Percentiles rank a stretch among this genome's conserved stretches.
phyloP scores from a whole-genome alignment of 495 filamentous ascomycete species.

The Talaromyces wortmannii region DNA sequence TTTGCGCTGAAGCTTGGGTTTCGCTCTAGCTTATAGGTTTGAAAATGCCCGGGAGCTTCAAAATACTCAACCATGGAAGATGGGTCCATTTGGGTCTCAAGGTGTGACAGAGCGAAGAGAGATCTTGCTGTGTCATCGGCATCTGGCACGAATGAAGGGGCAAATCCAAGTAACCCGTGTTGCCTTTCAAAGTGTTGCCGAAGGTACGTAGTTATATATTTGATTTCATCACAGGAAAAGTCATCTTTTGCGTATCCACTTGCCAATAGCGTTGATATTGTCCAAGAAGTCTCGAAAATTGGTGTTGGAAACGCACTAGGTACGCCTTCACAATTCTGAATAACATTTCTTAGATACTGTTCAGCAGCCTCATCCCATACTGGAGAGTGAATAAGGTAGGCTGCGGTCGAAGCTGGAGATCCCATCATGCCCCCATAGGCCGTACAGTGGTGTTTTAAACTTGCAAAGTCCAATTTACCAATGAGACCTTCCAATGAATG shows the following conservation, averaged over 20 bases:
- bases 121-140: slow-evolving; percentile 43
- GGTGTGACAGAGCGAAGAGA: slow-evolving; percentile 21
- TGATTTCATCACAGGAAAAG: background rate
- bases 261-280: slow-evolving; percentile 8
- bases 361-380: background rate
- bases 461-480: slow-evolving; percentile 26
- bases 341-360: background rate
- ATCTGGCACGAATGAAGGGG: slow-evolving; percentile 28
- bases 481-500: slow-evolving; percentile 27
- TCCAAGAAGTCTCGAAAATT: slow-evolving; percentile 16
- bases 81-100: slow-evolving; percentile 13
- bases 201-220: background rate
- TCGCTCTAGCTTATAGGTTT: slow-evolving; percentile 30
- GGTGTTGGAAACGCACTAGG: background rate
- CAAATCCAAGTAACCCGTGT: slow-evolving; percentile 14
- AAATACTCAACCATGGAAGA: slow-evolving; percentile 25
- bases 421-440: slow-evolving; percentile 25
- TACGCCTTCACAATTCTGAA: slow-evolving; percentile 13
- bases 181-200: slow-evolving; percentile 4
- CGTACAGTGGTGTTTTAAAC: slow-evolving; percentile 24
- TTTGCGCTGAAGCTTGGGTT: slow-evolving; percentile 35
- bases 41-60: slow-evolving; percentile 24
- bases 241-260: slow-evolving; percentile 2
- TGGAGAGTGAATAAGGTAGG: background rate
- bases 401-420: slow-evolving; percentile 17